phyloP scores from a whole-genome alignment of 2,329 filamentous ascomycete species.

The Paraconiothyrium sp. region DNA sequence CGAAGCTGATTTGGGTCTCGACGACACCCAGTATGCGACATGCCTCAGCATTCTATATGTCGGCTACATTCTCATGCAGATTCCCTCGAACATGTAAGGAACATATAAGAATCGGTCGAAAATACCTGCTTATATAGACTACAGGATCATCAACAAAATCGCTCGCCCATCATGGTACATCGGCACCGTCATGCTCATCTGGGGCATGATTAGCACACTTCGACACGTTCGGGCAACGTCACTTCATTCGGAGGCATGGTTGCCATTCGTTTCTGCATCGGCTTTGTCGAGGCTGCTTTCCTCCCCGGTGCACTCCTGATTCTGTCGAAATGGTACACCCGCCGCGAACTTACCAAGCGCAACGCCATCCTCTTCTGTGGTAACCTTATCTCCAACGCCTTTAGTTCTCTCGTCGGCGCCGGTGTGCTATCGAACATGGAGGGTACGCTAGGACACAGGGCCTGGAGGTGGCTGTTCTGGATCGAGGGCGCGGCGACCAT shows the following conservation, averaged over 20 bases:
- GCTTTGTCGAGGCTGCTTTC: slow-evolving; percentile 58
- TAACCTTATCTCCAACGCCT: slow-evolving; percentile 55
- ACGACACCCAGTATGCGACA: slow-evolving; percentile 45
- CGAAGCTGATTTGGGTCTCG: slow-evolving; percentile 42
- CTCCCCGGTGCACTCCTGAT: slow-evolving; percentile 71
- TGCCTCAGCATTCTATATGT: slow-evolving; percentile 43
- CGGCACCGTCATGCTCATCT: slow-evolving; percentile 48
- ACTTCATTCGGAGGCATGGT: slow-evolving; percentile 50
- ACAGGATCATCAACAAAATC: slow-evolving; percentile 49
- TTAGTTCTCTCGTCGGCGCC: slow-evolving; percentile 56
- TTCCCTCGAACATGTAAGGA: slow-evolving; percentile 56
- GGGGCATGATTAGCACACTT: slow-evolving; percentile 52
- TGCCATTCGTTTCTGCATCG: slow-evolving; percentile 49
- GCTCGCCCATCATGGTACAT: slow-evolving; percentile 48
- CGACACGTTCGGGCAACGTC: slow-evolving; percentile 45
- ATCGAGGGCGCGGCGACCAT: slow-evolving; percentile 52
- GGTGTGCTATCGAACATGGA: slow-evolving; percentile 52
- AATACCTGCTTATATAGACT: neutral
- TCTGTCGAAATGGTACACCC: slow-evolving; percentile 73
- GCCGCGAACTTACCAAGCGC: slow-evolving; percentile 56
- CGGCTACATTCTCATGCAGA: slow-evolving; percentile 37
- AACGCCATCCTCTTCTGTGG: slow-evolving; percentile 55
- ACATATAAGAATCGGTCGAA: neutral
- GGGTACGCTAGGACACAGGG: slow-evolving; percentile 45
- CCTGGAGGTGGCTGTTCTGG: slow-evolving; percentile 53